Evolutionary conservation across 2,329 filamentous ascomycete species (phyloP).

Genomic region (Mycosphaerelloides madeirae): DNA sequence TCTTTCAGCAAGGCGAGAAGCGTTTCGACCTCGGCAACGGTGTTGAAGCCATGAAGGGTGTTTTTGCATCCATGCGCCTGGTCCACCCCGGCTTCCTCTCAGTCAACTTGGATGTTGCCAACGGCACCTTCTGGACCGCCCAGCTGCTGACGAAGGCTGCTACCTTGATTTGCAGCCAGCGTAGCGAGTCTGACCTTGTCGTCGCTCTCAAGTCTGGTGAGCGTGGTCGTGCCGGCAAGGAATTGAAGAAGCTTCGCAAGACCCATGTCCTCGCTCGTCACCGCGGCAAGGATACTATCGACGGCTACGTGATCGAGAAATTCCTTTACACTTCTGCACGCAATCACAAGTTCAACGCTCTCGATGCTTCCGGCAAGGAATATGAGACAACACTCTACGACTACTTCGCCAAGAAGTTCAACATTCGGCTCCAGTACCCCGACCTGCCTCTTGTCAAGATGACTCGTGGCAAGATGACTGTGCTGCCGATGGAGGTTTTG

Average conservation of each 20-base stretch:
- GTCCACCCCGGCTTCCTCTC: slow-evolving; percentile 58
- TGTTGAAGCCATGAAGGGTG: slow-evolving; percentile 79
- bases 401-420: slow-evolving; percentile 53
- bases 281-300: slow-evolving; percentile 28
- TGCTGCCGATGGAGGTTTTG: slow-evolving; percentile 55
- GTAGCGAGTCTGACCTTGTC: slow-evolving; percentile 28
- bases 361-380: slow-evolving; percentile 32
- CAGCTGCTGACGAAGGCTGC: slow-evolving; percentile 36
- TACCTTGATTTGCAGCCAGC: slow-evolving; percentile 27
- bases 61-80: slow-evolving; percentile 79
- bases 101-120: slow-evolving; percentile 86
- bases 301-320: slow-evolving; percentile 49
- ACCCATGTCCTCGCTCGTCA: slow-evolving; percentile 40
- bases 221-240: slow-evolving; percentile 20
- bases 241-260: slow-evolving; percentile 41
- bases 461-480: slow-evolving; percentile 47
- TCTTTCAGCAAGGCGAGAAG: slow-evolving; percentile 60
- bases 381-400: slow-evolving; percentile 51
- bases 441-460: slow-evolving; percentile 55
- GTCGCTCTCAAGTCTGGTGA: slow-evolving; percentile 13
- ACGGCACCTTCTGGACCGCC: slow-evolving; percentile 74
- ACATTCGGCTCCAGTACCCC: slow-evolving; percentile 41
- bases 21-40: slow-evolving; percentile 55
- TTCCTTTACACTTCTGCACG: slow-evolving; percentile 43
- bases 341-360: slow-evolving; percentile 41